Percentiles rank a stretch among this genome's conserved stretches.
phyloP scores from a whole-genome alignment of 2,329 filamentous ascomycete species.

The Botryotinia convoluta region DNA sequence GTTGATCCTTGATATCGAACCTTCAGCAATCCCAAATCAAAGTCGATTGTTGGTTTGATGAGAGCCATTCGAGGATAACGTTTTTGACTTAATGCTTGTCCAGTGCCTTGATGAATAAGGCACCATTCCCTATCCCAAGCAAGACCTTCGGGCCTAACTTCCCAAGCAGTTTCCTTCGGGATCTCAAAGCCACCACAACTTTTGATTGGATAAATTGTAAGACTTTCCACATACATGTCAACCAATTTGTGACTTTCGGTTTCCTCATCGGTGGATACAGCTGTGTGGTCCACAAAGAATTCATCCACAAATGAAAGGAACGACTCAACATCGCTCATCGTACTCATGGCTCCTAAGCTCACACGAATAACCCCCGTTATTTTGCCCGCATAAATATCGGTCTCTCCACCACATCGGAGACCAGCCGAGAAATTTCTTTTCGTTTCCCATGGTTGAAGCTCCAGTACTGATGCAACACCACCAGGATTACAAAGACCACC shows the following conservation, averaged over 20 bases:
- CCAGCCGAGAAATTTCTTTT: conserved; percentile 80
- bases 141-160: conserved; percentile 76
- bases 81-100: conserved; percentile 84
- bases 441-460: conserved; percentile 77
- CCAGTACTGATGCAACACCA: conserved; percentile 71
- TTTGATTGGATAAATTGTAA: conserved; percentile 88
- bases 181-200: conserved; percentile 81
- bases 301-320: conserved; percentile 72
- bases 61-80: conserved; percentile 84
- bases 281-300: conserved; percentile 48
- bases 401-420: conserved; percentile 78
- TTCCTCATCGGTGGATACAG: not conserved
- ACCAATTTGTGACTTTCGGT: not conserved
- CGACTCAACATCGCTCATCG: conserved; percentile 64
- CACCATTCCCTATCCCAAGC: conserved; percentile 98
- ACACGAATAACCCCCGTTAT: conserved; percentile 83
- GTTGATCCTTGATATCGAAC: conserved; percentile 51
- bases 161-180: conserved; percentile 64
- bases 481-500: conserved; percentile 92
- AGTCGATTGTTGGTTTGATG: conserved; percentile 71
- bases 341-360: conserved; percentile 91
- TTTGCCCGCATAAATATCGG: conserved; percentile 78
- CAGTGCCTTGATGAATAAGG: conserved; percentile 81
- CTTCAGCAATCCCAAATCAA: conserved; percentile 62
- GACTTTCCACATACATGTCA: conserved; percentile 54